Base-by-base conservation (phyloP, 2,329 filamentous ascomycete genomes). In the Aureobasidium leucospermi region DNA sequence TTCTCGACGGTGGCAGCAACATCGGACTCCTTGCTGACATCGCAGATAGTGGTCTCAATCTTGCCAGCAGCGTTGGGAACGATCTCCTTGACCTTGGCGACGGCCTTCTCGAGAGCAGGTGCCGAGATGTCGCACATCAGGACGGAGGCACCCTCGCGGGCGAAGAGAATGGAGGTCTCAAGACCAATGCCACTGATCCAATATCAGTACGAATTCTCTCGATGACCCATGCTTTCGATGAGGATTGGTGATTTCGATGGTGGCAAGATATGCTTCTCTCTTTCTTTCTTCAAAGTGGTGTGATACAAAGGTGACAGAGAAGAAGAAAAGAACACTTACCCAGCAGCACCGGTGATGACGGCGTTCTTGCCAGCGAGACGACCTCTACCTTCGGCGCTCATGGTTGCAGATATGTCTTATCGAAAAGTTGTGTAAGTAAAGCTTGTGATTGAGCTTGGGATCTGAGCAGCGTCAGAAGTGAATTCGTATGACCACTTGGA, bases 101-200 rank as follows among this genome's bases (percentile, higher is more conserved):
- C 73, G 32, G 89, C 90, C 71, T 85, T 90, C 61, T 88, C 86
- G 41, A 96, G 83, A 1, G 89, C 89, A 5, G 86, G 84, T 46
- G 80, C 82, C 4, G 90, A 93, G 66, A 96, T 90, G 70, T 96
- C 92, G 62, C 88, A 83, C 84, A 96, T 85, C 65, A 96, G 78
- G 60, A 96, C 85, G 63, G 83, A 87, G 69, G 90, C 92, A 63
- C 91, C 92, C 78, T 96, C 92, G 64, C 88, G 88, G 61, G 86
- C 87, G 70, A 96, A 96, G 61, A 96, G 87, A 66, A 96, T 92
- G 59, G 83, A 84, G 2, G 92, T 96, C 78, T 96, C 91, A 51
- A 96, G 87, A 65, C 92, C 92, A 69, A 96, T 96, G 69, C 92
- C 92, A 69, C 92, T 92, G 69, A 13, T 2, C 5, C 4, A 3